Percentiles rank a stretch among this genome's conserved stretches.
phyloP scores from a whole-genome alignment of 2,329 filamentous ascomycete genomes.

The Penicillium rolfsii region DNA sequence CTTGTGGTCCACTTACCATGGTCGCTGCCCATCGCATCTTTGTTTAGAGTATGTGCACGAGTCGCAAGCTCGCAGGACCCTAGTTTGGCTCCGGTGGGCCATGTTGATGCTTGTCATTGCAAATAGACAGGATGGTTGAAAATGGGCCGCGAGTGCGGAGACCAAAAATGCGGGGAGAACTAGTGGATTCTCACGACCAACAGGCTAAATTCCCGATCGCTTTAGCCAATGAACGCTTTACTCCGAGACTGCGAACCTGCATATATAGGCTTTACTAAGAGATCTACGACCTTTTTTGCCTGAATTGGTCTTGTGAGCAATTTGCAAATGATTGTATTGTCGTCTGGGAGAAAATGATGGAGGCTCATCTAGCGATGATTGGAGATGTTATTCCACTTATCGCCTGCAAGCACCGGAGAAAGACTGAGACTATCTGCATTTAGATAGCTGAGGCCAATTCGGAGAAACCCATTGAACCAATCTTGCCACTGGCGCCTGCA shows the following conservation, averaged over 20 bases:
- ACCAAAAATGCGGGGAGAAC: conserved; percentile 16
- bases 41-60: conserved; percentile 47
- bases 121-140: background rate
- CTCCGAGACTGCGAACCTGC: background rate
- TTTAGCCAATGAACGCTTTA: background rate
- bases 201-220: background rate
- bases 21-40: conserved; percentile 48
- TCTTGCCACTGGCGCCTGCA: background rate
- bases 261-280: background rate
- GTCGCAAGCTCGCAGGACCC: conserved; percentile 42
- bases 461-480: background rate
- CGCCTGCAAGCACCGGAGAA: background rate
- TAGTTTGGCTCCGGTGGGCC: conserved; percentile 13
- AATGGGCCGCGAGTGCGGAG: conserved; percentile 17
- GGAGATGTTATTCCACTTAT: background rate
- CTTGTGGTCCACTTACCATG: conserved; percentile 42
- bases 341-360: background rate
- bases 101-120: conserved; percentile 8
- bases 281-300: background rate
- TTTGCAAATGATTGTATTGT: background rate
- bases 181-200: background rate
- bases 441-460: background rate
- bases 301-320: too few species aligned
- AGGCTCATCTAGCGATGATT: background rate
- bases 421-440: background rate